Evolutionary conservation across 805 yeast genomes (phyloP).

Genomic region (Isabelozyma gotoi): DNA sequence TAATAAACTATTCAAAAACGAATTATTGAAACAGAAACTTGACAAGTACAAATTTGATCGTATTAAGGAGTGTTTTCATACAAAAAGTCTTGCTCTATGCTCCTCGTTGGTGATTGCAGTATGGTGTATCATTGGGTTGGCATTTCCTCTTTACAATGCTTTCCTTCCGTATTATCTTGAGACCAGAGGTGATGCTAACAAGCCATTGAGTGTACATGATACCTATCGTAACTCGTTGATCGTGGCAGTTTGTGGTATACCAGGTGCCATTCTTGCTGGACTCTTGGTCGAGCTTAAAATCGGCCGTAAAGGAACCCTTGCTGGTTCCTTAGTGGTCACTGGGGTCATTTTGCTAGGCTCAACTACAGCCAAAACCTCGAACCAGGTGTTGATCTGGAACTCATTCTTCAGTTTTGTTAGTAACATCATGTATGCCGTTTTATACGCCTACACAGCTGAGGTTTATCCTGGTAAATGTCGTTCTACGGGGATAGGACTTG

Average conservation of each 20-base stretch:
- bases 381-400: conserved; percentile 47
- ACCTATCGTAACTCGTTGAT: conserved; percentile 30
- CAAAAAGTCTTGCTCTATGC: conserved; percentile 37
- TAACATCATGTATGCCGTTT: conserved; percentile 45
- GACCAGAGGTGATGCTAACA: conserved; percentile 15
- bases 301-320: conserved; percentile 57
- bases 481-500: conserved; percentile 62
- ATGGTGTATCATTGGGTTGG: conserved; percentile 58
- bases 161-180: conserved; percentile 49
- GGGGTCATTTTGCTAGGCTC: conserved; percentile 63
- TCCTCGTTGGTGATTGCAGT: conserved; percentile 39
- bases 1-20: conserved; percentile 9
- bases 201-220: conserved; percentile 22
- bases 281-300: conserved; percentile 23
- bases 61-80: conserved; percentile 40
- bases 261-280: conserved; percentile 28
- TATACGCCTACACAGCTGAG: conserved; percentile 40
- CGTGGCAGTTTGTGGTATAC: conserved; percentile 30
- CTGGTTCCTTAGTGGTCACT: conserved; percentile 50
- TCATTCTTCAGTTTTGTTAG: conserved; percentile 48
- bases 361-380: conserved; percentile 56
- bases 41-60: conserved; percentile 22
- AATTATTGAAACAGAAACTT: conserved; percentile 24
- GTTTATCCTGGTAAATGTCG: conserved; percentile 36
- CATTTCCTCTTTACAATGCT: conserved; percentile 47